Evolutionary conservation across 306 rosid genomes (phyloP).

Genomic region (Canavalia ensiformis): DNA sequence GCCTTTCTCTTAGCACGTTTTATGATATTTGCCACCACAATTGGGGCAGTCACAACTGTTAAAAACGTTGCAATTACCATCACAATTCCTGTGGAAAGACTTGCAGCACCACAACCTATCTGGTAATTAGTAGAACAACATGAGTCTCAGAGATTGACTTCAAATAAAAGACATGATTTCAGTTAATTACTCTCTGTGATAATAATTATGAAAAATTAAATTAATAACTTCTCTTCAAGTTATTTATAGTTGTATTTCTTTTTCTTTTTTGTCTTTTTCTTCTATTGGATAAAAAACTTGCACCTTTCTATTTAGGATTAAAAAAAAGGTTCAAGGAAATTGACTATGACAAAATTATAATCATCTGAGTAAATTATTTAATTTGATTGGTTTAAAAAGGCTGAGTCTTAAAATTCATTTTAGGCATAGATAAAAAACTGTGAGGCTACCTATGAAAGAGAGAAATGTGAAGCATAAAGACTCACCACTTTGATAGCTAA

Average conservation of each 20-base stretch:
- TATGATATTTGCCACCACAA: slow-evolving; percentile 72
- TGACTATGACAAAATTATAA: too few species aligned
- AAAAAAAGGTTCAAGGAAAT: too few species aligned
- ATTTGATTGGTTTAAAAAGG: too few species aligned
- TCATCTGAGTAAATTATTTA: too few species aligned
- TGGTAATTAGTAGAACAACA: slow-evolving; percentile 23
- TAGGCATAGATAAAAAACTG: too few species aligned
- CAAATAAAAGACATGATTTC: slow-evolving; percentile 1
- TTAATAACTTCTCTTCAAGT: too few species aligned
- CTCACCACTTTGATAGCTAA: slow-evolving; percentile 69
- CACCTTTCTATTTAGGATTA: too few species aligned
- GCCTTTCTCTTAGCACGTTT: slow-evolving; percentile 74
- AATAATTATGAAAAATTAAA: not conserved
- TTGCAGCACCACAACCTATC: slow-evolving; percentile 59
- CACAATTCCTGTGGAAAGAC: slow-evolving; percentile 54
- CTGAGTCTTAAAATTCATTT: too few species aligned
- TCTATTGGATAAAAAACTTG: too few species aligned
- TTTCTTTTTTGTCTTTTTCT: too few species aligned
- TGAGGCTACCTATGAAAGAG: not conserved
- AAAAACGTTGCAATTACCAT: slow-evolving; percentile 71
- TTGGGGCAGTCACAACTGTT: slow-evolving; percentile 68
- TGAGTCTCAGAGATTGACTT: slow-evolving; percentile 11
- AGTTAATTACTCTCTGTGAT: not conserved
- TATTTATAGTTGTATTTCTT: too few species aligned
- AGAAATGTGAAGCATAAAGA: slow-evolving; percentile 20